Base-by-base conservation (phyloP, 2,329 filamentous ascomycete genomes). In the Neocucurbitaria cava region DNA sequence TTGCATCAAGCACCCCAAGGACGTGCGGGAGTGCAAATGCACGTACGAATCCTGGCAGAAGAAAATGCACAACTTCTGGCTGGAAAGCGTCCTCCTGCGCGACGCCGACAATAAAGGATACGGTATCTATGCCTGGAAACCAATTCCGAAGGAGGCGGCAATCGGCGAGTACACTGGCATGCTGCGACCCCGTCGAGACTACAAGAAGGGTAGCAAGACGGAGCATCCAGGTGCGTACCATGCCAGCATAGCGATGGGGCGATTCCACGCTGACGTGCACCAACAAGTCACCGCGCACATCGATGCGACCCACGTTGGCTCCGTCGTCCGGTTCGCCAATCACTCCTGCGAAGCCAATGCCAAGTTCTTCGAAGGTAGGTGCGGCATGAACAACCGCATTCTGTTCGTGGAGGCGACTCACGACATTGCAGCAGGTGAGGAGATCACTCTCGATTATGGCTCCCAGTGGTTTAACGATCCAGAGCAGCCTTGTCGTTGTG, bases 381-480 rank as follows among this genome's bases (percentile, higher is more conserved):
- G 55, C 31, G 49, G 46, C n/a, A 28, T 40, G 26, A 9, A 30
- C 6, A 24, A 49, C 10, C 36, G 54, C 18, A 41, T 56, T 9
- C 3, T 56, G 8, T 45, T 36, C n/a, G 21, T 60, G 10, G 11
- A 41, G 2, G 41, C 41, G 0, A 35, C 21, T 2, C 28, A 17
- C 13, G 26, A 39, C 3, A 46, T 62, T 33, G 8, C 8, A 5
- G 9, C 17, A 3, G 40, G 40, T 3, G 43, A 60, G 21, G 54
- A 60, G 42, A 49, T 62, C 15, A 58, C 44, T 2, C 33, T 58
- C 11, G 49, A 60, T 28, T 60, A 62, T 42, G 59, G 57, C 8
- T 1, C 7, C 1, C 23, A 52, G 1, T 58, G 49, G 46, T 49
- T 52, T n/a, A 8, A 21, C 9, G 11, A 6, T 2, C 31, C 40